Conservation (phyloP, 2,329 filamentous ascomycete genomes). For the Zymoseptoria ardabiliae region DNA sequence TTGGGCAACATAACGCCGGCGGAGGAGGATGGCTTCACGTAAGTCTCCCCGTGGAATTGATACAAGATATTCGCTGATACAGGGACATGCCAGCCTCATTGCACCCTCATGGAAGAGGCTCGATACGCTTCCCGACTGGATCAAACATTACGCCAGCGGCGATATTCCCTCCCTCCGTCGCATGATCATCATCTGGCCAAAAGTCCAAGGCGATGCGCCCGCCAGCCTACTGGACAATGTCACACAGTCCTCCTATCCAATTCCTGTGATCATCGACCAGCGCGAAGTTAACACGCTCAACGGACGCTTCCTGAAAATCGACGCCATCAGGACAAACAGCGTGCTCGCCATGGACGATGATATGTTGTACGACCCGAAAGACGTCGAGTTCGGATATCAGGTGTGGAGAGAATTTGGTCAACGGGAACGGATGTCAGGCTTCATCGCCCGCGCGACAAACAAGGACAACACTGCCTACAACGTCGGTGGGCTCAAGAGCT, state of each 20-base stretch:
- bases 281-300: background rate
- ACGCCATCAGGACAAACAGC: background rate
- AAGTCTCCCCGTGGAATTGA: background rate
- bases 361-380: background rate
- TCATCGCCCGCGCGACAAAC: background rate
- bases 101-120: background rate
- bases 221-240: background rate
- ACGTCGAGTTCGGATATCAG: background rate
- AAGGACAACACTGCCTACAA: background rate
- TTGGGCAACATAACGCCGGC: background rate
- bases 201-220: background rate
- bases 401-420: background rate
- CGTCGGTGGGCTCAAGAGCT: background rate
- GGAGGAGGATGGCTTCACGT: slow-evolving; percentile 3
- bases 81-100: background rate
- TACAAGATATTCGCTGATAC: background rate
- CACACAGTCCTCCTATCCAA: background rate
- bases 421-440: background rate
- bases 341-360: background rate
- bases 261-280: slow-evolving; percentile 1
- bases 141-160: slow-evolving; percentile 1
- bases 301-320: background rate
- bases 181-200: background rate
- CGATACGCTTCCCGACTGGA: background rate
- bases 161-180: background rate